Base-by-base conservation (phyloP, 768 basidiomycete species). In the Antrodiella citrinella region DNA sequence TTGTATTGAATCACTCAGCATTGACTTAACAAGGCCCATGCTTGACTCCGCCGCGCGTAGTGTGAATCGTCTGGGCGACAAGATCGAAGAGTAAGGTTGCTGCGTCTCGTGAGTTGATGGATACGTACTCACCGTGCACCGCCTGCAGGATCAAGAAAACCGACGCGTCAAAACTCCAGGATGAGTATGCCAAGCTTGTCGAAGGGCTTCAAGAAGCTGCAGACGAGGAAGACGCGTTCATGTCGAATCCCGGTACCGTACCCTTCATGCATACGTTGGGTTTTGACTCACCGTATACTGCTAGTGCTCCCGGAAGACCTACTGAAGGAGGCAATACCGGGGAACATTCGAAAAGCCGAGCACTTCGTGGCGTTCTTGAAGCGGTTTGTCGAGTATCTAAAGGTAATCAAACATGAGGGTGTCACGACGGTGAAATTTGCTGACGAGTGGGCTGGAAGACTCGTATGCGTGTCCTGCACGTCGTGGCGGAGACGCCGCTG, bases 311-410 rank as follows among this genome's bases (percentile, higher is more conserved):
- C 96, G 19, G 91, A 94, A 51, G 96, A 99, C 64, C 78, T 99
- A 44, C 72, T 99, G 44, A 86, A 84, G 47, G 96, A 99, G 69
- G 95, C 96, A 4, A 78, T 99, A 45, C 96, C 96, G 25, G 96
- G 96, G 10, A 99, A 99, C 60, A 99, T 99, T 52, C 78, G 96
- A 43, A 96, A 98, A 66, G 96, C 96, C 0, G 96, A 99, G 62
- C 96, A 99, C 69, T 99, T 99, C 59, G 91, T 97, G 13, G 95
- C 96, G 0, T 99, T 99, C 70, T 69, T 99, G 54, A 97, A 95
- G 67, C 83, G 96, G 48, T 96, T 99, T 62, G 92, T 99, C 21
- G 96, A 99, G 69, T 99, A 99, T 67, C 77, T 99, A 47, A 99
- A 98, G 79, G 95, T 92, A 46, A 15, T 59, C 41, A 26, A 25